These are phyloP conservation scores for Spergularia bocconei DNA, from an alignment of 148 eudicot species.

Conservation along the genomic window DNA sequence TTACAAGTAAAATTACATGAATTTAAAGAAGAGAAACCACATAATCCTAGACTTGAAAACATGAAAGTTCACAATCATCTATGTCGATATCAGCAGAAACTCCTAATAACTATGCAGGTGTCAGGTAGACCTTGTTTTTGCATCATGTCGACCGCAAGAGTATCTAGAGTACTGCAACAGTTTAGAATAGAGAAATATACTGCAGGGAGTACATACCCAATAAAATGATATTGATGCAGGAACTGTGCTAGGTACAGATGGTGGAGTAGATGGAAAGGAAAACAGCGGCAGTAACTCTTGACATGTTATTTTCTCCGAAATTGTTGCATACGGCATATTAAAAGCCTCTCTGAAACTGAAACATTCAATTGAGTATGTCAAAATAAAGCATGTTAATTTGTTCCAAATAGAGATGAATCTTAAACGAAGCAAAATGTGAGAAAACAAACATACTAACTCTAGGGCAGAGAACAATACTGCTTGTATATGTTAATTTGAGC, in stretches of 20 bases:
- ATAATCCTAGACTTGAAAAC: background rate
- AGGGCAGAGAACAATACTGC: background rate
- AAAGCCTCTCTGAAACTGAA: conserved; percentile 89
- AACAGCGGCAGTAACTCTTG: conserved; percentile 71
- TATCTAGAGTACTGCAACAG: background rate
- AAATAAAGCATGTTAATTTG: background rate
- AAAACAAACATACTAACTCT: background rate
- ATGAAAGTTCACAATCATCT: background rate
- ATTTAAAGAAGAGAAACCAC: background rate
- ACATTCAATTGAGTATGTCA: conserved; percentile 18
- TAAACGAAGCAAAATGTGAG: background rate
- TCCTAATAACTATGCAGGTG: background rate
- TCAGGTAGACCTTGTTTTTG: background rate
- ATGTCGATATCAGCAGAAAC: background rate
- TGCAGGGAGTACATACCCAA: conserved; percentile 48
- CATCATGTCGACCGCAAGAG: conserved; percentile 1
- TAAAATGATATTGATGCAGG: conserved; percentile 71
- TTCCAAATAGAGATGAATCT: background rate
- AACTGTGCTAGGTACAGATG: conserved; percentile 28
- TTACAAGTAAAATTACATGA: too few relatives aligned
- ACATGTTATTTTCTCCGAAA: conserved; percentile 70
- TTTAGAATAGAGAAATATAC: conserved; percentile 9
- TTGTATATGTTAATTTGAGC: too few relatives aligned
- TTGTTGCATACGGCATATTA: conserved; percentile 64
- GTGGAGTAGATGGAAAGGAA: conserved; percentile 52